These are phyloP conservation scores for Hypomontagnella submonticulosa DNA, from an alignment of 495 filamentous ascomycete species.

Conservation along the genomic window DNA sequence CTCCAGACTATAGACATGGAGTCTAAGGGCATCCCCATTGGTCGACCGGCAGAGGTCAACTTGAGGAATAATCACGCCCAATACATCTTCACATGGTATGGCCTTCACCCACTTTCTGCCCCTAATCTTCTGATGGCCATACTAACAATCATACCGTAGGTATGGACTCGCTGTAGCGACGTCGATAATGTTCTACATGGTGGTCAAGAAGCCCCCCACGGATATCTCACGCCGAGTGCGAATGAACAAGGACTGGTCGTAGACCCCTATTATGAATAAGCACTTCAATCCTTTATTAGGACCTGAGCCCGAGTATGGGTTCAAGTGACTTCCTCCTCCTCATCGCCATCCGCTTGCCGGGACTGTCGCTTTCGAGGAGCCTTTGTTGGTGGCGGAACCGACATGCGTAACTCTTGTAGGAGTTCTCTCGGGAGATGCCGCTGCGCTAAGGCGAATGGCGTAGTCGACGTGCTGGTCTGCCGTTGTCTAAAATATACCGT, in stretches of 20 bases:
- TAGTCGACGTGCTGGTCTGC: constrained; percentile 74
- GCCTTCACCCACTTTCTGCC: constrained; percentile 6
- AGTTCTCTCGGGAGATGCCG: constrained; percentile 84
- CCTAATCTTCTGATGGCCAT: constrained; percentile 13
- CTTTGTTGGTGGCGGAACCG: constrained; percentile 58
- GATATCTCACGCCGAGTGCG: constrained; percentile 79
- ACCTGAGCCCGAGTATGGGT: constrained; percentile 2
- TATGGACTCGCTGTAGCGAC: constrained; percentile 89
- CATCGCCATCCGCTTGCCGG: constrained; percentile 48
- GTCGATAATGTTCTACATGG: constrained; percentile 93
- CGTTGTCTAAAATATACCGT: constrained; percentile 72
- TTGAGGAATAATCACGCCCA: constrained; percentile 95
- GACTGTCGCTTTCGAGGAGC: constrained; percentile 43
- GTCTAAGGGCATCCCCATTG: constrained; percentile 89
- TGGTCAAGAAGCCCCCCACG: constrained; percentile 83
- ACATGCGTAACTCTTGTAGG: constrained; percentile 81
- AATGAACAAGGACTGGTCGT: constrained; percentile 83
- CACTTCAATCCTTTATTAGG: constrained; percentile 3
- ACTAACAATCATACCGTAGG: constrained; percentile 61
- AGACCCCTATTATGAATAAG: constrained; percentile 24
- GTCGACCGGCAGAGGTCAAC: constrained; percentile 90
- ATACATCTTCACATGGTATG: constrained; percentile 98
- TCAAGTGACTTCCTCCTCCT: constrained; percentile 52
- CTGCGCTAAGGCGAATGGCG: constrained; percentile 84
- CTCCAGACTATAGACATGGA: constrained; percentile 75